Percentiles rank a stretch among this genome's conserved stretches.
These are phyloP conservation scores for Potentilla sterilis DNA, from an alignment of 306 rosid species.

Conservation along the genomic window DNA sequence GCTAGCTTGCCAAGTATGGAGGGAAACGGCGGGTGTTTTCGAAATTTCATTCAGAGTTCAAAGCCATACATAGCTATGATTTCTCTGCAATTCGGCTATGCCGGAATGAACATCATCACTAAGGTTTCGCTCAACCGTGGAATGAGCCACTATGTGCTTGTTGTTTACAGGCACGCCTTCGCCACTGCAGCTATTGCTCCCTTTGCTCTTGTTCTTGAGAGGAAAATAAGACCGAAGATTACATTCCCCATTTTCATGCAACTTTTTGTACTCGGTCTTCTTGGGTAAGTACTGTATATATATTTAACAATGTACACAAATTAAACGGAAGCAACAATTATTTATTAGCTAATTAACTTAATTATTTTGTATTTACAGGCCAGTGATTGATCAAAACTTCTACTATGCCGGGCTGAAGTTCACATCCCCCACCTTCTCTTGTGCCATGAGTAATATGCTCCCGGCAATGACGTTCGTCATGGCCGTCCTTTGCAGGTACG, in stretches of 20 bases:
- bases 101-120: slow-evolving; percentile 79
- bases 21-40: not conserved
- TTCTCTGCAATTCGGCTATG: slow-evolving; percentile 74
- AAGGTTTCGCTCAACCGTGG: slow-evolving; percentile 80
- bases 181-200: slow-evolving; percentile 76
- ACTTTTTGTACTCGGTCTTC: slow-evolving; percentile 67
- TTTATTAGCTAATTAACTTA: not conserved
- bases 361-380: slow-evolving; percentile 37
- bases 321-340: not conserved
- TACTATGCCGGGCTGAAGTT: slow-evolving; percentile 84
- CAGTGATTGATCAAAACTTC: slow-evolving; percentile 92
- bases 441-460: slow-evolving; percentile 88
- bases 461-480: slow-evolving; percentile 92
- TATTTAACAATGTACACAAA: not conserved
- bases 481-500: slow-evolving; percentile 77
- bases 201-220: slow-evolving; percentile 69
- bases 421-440: slow-evolving; percentile 86
- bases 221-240: slow-evolving; percentile 74
- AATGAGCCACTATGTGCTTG: slow-evolving; percentile 94
- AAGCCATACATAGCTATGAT: slow-evolving; percentile 85
- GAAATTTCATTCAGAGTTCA: slow-evolving; percentile 25
- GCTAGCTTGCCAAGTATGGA: not conserved
- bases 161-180: slow-evolving; percentile 81
- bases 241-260: slow-evolving; percentile 66
- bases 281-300: slow-evolving; percentile 50